Percentiles rank a stretch among this genome's conserved stretches.
phyloP scores from a whole-genome alignment of 345 rosid species.

The Crucihimalaya himalaica region DNA sequence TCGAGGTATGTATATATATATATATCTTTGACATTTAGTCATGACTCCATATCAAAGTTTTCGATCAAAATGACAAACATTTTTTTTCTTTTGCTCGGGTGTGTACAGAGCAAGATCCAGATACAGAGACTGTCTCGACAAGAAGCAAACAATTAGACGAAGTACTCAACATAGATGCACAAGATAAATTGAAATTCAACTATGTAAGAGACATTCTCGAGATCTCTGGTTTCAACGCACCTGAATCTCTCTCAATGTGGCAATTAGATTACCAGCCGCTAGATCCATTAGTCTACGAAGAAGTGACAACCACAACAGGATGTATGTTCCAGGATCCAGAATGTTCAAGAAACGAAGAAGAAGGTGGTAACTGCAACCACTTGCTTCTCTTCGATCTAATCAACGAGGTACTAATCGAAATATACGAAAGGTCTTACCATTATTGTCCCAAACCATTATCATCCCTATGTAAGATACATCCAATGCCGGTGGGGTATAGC shows the following conservation, averaged over 20 bases:
- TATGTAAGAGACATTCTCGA: conserved; percentile 70
- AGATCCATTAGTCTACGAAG: conserved; percentile 57
- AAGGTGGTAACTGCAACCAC: conserved; percentile 49
- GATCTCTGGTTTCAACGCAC: conserved; percentile 65
- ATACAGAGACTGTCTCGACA: conserved; percentile 7
- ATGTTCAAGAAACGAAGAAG: conserved; percentile 44
- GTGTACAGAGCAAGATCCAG: conserved; percentile 5
- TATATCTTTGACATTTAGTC: conserved; percentile 1
- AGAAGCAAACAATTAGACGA: conserved; percentile 31
- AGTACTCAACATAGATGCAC: conserved; percentile 43
- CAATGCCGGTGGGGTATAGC: conserved; percentile 58
- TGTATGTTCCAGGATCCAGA: conserved; percentile 52
- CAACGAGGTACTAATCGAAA: conserved; percentile 66
- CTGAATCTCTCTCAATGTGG: conserved; percentile 60
- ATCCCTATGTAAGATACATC: conserved; percentile 49
- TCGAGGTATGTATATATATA: conserved; percentile 41
- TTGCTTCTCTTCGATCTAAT: conserved; percentile 62
- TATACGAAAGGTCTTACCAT: conserved; percentile 58
- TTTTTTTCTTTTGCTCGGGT: neutral
- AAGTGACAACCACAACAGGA: conserved; percentile 42
- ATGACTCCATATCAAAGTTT: neutral
- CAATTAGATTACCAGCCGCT: conserved; percentile 66
- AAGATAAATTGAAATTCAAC: conserved; percentile 53
- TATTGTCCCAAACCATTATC: conserved; percentile 62
- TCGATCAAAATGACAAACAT: neutral